Evolutionary conservation across 345 rosid genomes (phyloP), one percentile per base, ranked within the genome.

Genomic region (Atalantia buxifolia): DNA sequence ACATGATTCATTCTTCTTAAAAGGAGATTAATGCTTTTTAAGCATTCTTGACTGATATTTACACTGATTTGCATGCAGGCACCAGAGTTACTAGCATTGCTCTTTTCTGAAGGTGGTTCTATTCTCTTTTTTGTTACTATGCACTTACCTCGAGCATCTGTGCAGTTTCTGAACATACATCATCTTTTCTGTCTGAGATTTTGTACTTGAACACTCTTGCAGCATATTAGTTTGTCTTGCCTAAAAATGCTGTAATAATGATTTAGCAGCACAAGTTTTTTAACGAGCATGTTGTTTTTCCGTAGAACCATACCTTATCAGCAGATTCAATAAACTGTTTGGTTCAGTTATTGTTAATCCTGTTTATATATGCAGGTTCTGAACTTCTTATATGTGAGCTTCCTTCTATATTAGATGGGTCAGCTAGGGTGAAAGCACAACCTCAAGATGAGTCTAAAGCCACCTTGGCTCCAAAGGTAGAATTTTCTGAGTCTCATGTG

Each of bases 401-500:
- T 72, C 98, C 98, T 5, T 86, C 86, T 28, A 86, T 96, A 81
- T 79, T 92, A 30, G 92, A 96, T 66, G 99, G 97, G 42, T 87
- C 93, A 3, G 97, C 97, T 69, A 85, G 76, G 80, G 78, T 69
- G 56, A 91, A 91, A 79, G 97, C 98, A 48, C 87, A 86, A 81
- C 89, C 92, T 4, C 99, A 92, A 85, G 99, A 96, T 87, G 95
- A 92, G 78, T 86, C 93, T 68, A 85, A 87, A 86, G 97, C 88
- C 84, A 91, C 97, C 40, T 87, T 90, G 84, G 98, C 99, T 76
- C 97, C 97, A 56, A 94, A 96, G 95, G 97, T 92, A 83, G 69
- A 19, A 60, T 30, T 66, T 76, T 55, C 1, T 63, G 67, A 40
- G 24, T 50, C 9, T 9, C 31, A 1, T 40, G 67, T 25, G 19